Conservation (phyloP, 192 early-diverging fungal species). For the Dimargaris xerosporica region DNA sequence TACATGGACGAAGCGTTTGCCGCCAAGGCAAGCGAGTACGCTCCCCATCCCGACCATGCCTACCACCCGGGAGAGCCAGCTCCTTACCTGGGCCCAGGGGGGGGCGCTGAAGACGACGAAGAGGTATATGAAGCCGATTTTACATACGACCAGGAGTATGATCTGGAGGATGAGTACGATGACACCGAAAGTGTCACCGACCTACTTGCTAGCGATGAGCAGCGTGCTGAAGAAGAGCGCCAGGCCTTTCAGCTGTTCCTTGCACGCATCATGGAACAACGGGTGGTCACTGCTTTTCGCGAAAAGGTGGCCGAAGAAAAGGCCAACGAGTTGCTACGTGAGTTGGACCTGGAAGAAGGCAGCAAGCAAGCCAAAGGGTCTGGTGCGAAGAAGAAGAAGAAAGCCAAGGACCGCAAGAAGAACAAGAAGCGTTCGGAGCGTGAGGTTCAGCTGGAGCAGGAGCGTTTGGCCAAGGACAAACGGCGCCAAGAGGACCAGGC, state of each 20-base stretch:
- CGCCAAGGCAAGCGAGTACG: no score
- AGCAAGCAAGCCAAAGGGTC: slow-evolving; percentile 37
- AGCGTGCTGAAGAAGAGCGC: slow-evolving; percentile 81
- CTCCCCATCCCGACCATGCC: no score
- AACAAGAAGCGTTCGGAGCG: slow-evolving; percentile 30
- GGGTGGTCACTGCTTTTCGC: slow-evolving; percentile 81
- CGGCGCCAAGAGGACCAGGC: slow-evolving; percentile 20
- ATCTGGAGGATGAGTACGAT: slow-evolving; percentile 36
- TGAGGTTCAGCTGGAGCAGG: slow-evolving; percentile 26
- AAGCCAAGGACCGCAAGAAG: slow-evolving; percentile 43
- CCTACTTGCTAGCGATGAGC: slow-evolving; percentile 59
- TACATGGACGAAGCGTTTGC: no score
- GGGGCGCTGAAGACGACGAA: neutral
- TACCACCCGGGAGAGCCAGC: no score
- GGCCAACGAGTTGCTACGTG: slow-evolving; percentile 70
- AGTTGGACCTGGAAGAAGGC: slow-evolving; percentile 77
- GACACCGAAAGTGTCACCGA: slow-evolving; percentile 50
- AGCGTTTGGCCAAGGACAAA: slow-evolving; percentile 18
- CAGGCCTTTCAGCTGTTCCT: slow-evolving; percentile 94
- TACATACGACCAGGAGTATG: slow-evolving; percentile 27
- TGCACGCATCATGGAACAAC: slow-evolving; percentile 93
- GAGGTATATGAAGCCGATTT: slow-evolving; percentile 3
- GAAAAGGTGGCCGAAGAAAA: slow-evolving; percentile 88
- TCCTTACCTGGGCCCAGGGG: no score
- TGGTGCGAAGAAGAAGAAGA: slow-evolving; percentile 36